Conservation (phyloP, 2,329 filamentous ascomycete species). For the Aspergillus glaucus region DNA sequence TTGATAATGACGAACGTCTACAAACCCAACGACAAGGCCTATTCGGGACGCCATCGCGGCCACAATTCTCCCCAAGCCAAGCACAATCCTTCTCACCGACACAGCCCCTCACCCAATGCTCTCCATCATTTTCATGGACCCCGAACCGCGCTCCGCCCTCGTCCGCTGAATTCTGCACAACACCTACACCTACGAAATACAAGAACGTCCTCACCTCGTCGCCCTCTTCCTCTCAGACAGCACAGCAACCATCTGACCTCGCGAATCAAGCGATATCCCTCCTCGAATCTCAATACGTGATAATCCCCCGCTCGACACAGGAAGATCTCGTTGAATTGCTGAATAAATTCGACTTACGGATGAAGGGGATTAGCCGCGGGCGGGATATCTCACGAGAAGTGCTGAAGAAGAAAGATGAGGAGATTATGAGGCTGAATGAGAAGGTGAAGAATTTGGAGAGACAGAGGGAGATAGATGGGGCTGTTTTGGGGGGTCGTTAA, state of each 20-base stretch:
- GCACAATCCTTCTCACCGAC: too few species aligned
- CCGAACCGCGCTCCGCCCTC: neutral
- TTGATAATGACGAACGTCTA: conserved; percentile 2
- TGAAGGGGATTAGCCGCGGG: conserved; percentile 57
- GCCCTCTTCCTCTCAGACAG: neutral
- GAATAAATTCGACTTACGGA: conserved; percentile 51
- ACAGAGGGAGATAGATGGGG: conserved; percentile 49
- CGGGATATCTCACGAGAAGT: conserved; percentile 60
- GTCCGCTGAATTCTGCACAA: neutral
- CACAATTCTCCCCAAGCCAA: neutral
- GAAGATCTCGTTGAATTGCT: conserved; percentile 41
- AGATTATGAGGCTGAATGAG: conserved; percentile 60
- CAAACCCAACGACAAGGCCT: neutral
- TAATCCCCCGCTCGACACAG: conserved; percentile 27
- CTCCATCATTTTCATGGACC: neutral
- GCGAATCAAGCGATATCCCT: conserved; percentile 22
- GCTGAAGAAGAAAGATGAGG: conserved; percentile 58
- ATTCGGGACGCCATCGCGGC: neutral
- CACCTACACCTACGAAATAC: neutral
- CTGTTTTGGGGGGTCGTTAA: conserved; percentile 2
- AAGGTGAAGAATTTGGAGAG: conserved; percentile 54
- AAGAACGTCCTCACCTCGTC: neutral
- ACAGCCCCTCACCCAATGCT: neutral
- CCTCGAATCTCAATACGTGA: conserved; percentile 29
- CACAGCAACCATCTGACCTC: neutral